A percentile compares a stretch with the other conserved stretches of the same genome.
phyloP scores from a whole-genome alignment of 352 stramenopile genomes.

The Pythium sukuiense region DNA sequence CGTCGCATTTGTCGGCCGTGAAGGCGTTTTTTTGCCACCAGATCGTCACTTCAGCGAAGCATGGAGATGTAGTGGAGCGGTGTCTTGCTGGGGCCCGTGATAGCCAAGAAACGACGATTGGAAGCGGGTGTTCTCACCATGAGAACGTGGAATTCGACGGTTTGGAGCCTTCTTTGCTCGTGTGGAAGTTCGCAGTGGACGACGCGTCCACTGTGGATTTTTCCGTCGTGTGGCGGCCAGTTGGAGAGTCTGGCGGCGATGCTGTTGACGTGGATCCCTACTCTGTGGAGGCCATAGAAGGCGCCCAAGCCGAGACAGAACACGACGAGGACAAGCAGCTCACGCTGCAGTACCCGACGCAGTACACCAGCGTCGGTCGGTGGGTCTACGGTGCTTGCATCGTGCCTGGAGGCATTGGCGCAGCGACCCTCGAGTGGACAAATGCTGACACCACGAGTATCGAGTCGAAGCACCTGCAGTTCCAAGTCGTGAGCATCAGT shows the following conservation, averaged over 20 bases:
- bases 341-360: conserved; percentile 33
- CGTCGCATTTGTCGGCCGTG: background rate
- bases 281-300: conserved; percentile 10
- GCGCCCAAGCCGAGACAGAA: background rate
- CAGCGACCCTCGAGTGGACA: conserved; percentile 42
- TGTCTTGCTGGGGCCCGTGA: background rate
- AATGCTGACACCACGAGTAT: conserved; percentile 47
- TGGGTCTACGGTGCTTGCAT: conserved; percentile 39
- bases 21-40: conserved; percentile 11
- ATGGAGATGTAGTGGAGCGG: background rate
- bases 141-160: background rate
- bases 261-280: conserved; percentile 20
- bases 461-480: conserved; percentile 40
- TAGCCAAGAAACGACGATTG: conserved; percentile 2
- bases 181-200: conserved; percentile 49
- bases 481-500: conserved; percentile 32
- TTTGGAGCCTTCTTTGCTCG: conserved; percentile 18
- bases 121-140: background rate
- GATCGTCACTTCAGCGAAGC: background rate
- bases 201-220: conserved; percentile 30
- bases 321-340: background rate
- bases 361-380: conserved; percentile 23
- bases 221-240: conserved; percentile 14
- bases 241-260: background rate
- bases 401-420: conserved; percentile 8